These are phyloP conservation scores for Epithele typhae DNA, from an alignment of 768 basidiomycete species.

Conservation along the genomic window DNA sequence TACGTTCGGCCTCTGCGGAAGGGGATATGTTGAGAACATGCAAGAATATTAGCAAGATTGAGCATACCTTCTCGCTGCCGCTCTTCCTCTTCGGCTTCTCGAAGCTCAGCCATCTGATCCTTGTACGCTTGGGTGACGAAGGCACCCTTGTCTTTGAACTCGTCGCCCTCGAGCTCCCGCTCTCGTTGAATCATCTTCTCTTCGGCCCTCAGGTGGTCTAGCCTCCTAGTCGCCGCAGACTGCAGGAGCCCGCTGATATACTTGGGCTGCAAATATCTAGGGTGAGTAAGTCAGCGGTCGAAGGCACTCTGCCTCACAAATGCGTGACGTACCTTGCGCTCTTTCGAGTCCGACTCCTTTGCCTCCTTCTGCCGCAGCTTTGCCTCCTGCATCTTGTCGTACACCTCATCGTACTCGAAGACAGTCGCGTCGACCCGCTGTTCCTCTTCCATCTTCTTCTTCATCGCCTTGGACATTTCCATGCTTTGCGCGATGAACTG, in stretches of 20 bases:
- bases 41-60: background rate
- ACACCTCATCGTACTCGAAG: constrained; percentile 95
- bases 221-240: constrained; percentile 79
- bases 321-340: constrained; percentile 61
- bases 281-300: constrained; percentile 17
- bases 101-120: constrained; percentile 90
- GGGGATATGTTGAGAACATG: background rate
- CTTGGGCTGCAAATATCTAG: constrained; percentile 66
- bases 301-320: background rate
- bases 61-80: constrained; percentile 76
- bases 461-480: constrained; percentile 56
- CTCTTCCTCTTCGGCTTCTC: constrained; percentile 91
- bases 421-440: constrained; percentile 75
- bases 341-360: constrained; percentile 72
- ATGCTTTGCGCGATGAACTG: constrained; percentile 54
- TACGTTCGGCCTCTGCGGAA: constrained; percentile 40
- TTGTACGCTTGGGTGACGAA: constrained; percentile 98
- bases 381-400: constrained; percentile 91
- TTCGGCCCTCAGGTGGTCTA: constrained; percentile 91
- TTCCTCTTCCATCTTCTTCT: constrained; percentile 76
- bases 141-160: constrained; percentile 91
- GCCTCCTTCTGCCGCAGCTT: constrained; percentile 68
- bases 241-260: constrained; percentile 80
- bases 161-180: constrained; percentile 88
- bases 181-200: constrained; percentile 97